Base-by-base conservation (phyloP, 2,329 filamentous ascomycete species). In the Didymella pomorum region DNA sequence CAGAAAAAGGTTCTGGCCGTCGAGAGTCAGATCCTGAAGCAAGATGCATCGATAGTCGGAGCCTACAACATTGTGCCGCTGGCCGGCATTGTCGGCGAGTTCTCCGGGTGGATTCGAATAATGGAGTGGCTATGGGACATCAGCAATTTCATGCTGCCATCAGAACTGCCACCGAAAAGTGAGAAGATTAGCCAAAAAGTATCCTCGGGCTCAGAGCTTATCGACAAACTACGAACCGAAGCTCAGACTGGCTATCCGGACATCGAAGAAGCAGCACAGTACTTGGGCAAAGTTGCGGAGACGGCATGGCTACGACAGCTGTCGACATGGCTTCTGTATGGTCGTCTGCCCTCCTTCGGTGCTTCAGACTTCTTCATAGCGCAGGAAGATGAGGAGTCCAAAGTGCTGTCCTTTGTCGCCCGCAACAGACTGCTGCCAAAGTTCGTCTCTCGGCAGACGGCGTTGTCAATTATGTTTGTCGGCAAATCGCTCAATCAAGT, bases 51-150 rank as follows among this genome's bases (percentile, higher is more conserved):
- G 7, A 86, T 91, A 58, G 94, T 98, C 1, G 94, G 94, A 41
- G 94, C 91, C 1, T 97, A 97, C 75, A 90, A 94, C 61, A 96
- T 97, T 62, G 94, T 98, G 21, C 94, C 95, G 2, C 79, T 99
- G 67, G 96, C 95, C 48, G 89, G 89, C 1, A 84, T 98, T 20
- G 87, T 96, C 26, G 86, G 85, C 5, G 90, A 95, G 71, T 97
- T 98, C 70, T 87, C 89, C n/a, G 89, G 86, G 42, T 98, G 94
- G 94, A 90, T 85, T 45, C 85, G 92, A 67, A 83, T 88, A 33
- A 85, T 98, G 82, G 89, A 93, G 69, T 98, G 94, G 92, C 83
- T 97, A 20, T 91, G 89, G 87, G 83, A 87, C 29, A 79, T 93
- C 46, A 84, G 86, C 31, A 83, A 85, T 66, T 91, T 90, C 66